Conservation (phyloP, 768 basidiomycete species). For the Auricularia sp. region DNA sequence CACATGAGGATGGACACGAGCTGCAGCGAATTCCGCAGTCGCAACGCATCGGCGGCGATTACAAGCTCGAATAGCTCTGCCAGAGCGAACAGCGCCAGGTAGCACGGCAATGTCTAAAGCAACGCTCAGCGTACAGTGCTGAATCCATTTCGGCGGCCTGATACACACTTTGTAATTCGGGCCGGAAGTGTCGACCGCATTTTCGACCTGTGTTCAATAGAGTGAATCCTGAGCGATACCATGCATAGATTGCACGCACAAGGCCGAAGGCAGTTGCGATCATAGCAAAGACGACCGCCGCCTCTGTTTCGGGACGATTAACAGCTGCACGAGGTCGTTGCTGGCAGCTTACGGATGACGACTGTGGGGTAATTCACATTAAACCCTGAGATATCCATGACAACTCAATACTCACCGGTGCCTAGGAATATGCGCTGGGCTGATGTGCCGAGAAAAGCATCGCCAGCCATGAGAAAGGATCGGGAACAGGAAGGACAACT, state of each 20-base stretch:
- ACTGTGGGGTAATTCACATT: conserved; percentile 9
- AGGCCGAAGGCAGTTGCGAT: conserved; percentile 60
- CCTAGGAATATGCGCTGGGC: conserved; percentile 64
- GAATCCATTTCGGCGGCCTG: conserved; percentile 15
- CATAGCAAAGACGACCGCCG: conserved; percentile 63
- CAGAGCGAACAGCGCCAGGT: conserved; percentile 72
- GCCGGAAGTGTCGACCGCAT: conserved; percentile 1
- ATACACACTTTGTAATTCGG: conserved; percentile 7
- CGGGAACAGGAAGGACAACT: neutral
- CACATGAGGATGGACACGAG: conserved; percentile 63
- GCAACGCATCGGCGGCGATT: conserved; percentile 77
- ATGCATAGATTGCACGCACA: conserved; percentile 19
- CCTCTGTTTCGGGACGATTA: conserved; percentile 41
- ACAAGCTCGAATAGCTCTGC: conserved; percentile 77
- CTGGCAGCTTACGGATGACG: conserved; percentile 30
- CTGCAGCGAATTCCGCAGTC: conserved; percentile 69
- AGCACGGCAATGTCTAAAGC: conserved; percentile 66
- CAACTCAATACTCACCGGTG: conserved; percentile 42
- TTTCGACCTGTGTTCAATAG: neutral
- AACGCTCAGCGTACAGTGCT: conserved; percentile 26
- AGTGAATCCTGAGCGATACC: neutral
- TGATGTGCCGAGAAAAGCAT: conserved; percentile 61
- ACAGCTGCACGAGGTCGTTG: neutral
- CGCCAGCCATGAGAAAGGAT: conserved; percentile 48
- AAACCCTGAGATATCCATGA: neutral